A percentile compares a stretch with the other conserved stretches of the same genome.
Evolutionary conservation across 1,284 basidiomycete genomes (phyloP).

Genomic region (Marasmius fiardii): DNA sequence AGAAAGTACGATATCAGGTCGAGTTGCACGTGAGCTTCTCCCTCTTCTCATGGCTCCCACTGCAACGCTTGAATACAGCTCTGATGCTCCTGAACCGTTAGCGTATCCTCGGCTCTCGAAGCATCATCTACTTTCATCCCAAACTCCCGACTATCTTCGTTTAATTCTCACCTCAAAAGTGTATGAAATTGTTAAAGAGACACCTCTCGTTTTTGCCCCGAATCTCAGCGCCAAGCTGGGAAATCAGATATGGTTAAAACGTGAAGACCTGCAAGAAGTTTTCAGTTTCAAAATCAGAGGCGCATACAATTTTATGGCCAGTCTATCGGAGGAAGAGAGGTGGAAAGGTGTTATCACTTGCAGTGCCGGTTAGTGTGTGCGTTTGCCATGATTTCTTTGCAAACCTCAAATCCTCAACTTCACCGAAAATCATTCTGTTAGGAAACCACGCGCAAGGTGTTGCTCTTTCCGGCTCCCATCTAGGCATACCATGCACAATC

Average conservation of each 20-base stretch:
- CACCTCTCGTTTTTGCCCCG: constrained; percentile 84
- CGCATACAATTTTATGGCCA: constrained; percentile 99
- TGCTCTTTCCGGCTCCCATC: constrained; percentile 84
- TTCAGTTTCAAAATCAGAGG: constrained; percentile 99
- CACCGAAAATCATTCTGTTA: no score
- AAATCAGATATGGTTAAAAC: constrained; percentile 93
- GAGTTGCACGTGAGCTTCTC: background rate
- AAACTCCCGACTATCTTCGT: constrained; percentile 89
- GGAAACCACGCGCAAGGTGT: constrained; percentile 99
- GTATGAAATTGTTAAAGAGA: constrained; percentile 91
- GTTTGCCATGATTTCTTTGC: constrained; percentile 24
- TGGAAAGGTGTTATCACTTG: constrained; percentile 99
- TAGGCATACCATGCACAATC: constrained; percentile 93
- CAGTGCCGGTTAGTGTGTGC: constrained; percentile 87
- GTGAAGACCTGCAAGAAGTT: constrained; percentile 94
- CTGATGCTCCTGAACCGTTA: constrained; percentile 60
- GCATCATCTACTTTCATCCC: constrained; percentile 64
- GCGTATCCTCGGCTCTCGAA: constrained; percentile 64
- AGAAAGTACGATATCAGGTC: background rate
- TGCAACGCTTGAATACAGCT: constrained; percentile 65
- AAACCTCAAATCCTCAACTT: no score
- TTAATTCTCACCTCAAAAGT: constrained; percentile 94
- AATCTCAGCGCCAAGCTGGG: constrained; percentile 88
- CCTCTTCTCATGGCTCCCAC: constrained; percentile 36
- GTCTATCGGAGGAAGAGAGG: constrained; percentile 82